These are phyloP conservation scores for Rhytidiadelphus loreus DNA, from an alignment of 225 moss, liverwort and hornwort species.

Conservation along the genomic window DNA sequence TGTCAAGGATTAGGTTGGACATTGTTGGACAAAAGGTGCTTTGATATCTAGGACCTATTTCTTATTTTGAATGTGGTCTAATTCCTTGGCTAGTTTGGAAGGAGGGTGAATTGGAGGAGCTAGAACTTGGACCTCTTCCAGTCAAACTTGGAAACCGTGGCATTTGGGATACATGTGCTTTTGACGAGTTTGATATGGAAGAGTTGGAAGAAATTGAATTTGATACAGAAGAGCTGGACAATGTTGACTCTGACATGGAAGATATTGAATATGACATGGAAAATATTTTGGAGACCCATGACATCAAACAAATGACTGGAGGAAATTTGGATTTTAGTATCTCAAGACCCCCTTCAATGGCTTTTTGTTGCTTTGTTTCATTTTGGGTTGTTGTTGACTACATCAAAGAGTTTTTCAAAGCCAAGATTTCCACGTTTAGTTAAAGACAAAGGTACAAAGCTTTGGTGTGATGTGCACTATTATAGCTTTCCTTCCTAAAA, in stretches of 20 bases:
- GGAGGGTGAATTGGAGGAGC: neutral
- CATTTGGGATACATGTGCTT: neutral
- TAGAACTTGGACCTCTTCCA: neutral
- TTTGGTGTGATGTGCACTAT: too few relatives aligned
- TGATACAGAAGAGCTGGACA: too few relatives aligned
- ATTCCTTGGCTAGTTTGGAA: neutral
- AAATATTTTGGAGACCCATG: too few relatives aligned
- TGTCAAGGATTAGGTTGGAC: rapidly evolving
- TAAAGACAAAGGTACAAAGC: too few relatives aligned
- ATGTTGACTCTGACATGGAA: too few relatives aligned
- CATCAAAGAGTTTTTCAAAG: neutral
- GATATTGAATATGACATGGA: too few relatives aligned
- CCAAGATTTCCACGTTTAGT: neutral
- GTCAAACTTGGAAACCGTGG: neutral
- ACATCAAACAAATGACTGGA: neutral
- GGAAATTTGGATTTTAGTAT: neutral
- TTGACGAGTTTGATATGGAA: too few relatives aligned
- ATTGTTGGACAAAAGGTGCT: neutral
- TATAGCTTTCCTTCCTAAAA: too few relatives aligned
- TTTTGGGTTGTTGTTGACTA: neutral
- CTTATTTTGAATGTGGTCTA: neutral
- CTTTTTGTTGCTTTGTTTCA: neutral
- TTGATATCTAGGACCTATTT: neutral
- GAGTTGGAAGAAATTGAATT: too few relatives aligned
- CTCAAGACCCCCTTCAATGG: rapidly evolving